Base-by-base conservation (phyloP, 352 stramenopile species). In the Peronospora destructor region DNA sequence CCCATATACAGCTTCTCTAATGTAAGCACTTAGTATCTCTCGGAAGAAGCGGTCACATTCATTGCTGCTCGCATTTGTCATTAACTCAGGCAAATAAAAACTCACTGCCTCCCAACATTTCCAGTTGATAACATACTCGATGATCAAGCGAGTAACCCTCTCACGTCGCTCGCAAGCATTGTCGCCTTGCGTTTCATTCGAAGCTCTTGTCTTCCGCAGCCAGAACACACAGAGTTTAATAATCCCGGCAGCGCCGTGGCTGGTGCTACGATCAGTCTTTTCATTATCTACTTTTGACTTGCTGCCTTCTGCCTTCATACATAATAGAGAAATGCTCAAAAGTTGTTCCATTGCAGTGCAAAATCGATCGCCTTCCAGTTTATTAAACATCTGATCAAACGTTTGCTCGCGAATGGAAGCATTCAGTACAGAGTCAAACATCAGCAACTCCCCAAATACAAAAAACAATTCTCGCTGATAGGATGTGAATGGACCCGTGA, bases 191-290 rank as follows among this genome's bases (percentile, higher is more conserved):
- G 3, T 23, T 13, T 1, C n/a, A 11, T 26, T 47, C 11, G 37
- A 38, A 9, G 1, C 29, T 10, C 46, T 44, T 3, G 41, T 47
- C 25, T 64, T 65, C 6, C 55, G 66, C 38, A 91, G 43, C 68
- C 69, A 84, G 45, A 83, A 79, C 13, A 87, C 68, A 25, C 76
- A 85, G 19, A 94, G 68, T 60, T 92, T 91, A 29, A 94, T 66
- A 37, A 91, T 68, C 11, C 84, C 84, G 9, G 61, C 48, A 33
- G 70, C 42, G 1, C 60, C 61, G 37, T 63, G 47, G 25, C 23
- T 56, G 1, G 39, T 43, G 29, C 32, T 60, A n/a, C 44, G n/a
- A 26, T 4, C 30, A 36, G 10, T 36, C 30, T 16, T 14, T 14
- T 45, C 19, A 16, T 46, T 3, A 12, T 26, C 37, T 39, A 21